Evolutionary conservation across 2,329 filamentous ascomycete species (phyloP), one percentile per base, ranked within the genome.

Genomic region (Sarocladium strictum): DNA sequence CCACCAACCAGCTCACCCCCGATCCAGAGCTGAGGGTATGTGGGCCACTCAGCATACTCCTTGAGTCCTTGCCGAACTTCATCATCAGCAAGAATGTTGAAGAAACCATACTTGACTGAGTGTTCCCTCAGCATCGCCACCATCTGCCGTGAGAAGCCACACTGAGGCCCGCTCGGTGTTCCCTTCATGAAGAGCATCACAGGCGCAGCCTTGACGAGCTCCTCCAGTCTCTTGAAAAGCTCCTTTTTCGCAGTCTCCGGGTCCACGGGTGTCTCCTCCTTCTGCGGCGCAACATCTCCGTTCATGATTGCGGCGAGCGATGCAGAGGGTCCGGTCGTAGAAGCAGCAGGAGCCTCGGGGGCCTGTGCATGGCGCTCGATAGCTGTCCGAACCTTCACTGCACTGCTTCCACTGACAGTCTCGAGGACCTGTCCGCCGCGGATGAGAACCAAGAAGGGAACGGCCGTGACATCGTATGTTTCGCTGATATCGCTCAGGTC

Each of bases 171-270:
- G 60, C 85, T 89, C 0, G 91, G 91, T 2, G 90, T 95, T n/a
- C 91, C 92, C 76, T 96, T 96, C 90, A 96, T 96, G 72, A 99
- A 99, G 26, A 99, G 78, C 94, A 99, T 99, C 29, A 99, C 92
- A 0, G 92, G 90, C 29, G 94, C 93, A 4, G 94, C 94, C 75
- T 93, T 96, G 61, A 97, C 93, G 33, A 99, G 79, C 62, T 95
- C 89, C 19, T 74, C 80, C 35, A 99, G 77, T 29, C 93, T 81
- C 69, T 87, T 85, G 70, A 90, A 85, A 54, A 99, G 75, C 60
- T 95, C 91, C 69, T 97, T 90, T 73, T 93, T 93, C 51, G 80
- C 79, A 69, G 84, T 79, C 55, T 74, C 78, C 7, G 75, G 76
- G 57, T 83, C 79, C 12, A 61, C 60, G 2, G 72, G 71, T 59